Percentiles rank a stretch among this genome's conserved stretches.
These are phyloP conservation scores for Tuber umbilicatum DNA, from an alignment of 495 filamentous ascomycete species.

Conservation along the genomic window DNA sequence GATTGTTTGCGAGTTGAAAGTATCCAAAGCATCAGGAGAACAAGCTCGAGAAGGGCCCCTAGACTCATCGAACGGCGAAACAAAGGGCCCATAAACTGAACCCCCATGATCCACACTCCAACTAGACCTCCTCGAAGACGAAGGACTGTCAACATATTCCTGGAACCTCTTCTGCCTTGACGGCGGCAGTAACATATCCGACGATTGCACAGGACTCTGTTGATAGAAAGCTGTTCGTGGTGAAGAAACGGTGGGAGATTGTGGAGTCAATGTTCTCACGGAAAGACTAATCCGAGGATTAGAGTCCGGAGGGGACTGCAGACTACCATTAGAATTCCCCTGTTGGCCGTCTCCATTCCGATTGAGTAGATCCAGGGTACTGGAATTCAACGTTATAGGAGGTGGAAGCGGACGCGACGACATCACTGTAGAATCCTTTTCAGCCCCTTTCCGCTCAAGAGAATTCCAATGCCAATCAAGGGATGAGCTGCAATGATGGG, in stretches of 20 bases:
- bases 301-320: neutral
- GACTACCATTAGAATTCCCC: neutral
- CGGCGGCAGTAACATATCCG: constrained; percentile 23
- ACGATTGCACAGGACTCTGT: constrained; percentile 19
- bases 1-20: constrained; percentile 69
- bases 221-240: constrained; percentile 17
- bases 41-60: constrained; percentile 33
- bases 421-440: constrained; percentile 15
- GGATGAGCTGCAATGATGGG: neutral
- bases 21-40: constrained; percentile 47
- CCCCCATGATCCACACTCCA: constrained; percentile 57
- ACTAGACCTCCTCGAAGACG: constrained; percentile 56
- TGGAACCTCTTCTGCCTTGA: constrained; percentile 8
- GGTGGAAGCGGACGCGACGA: constrained; percentile 14
- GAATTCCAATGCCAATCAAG: neutral
- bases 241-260: constrained; percentile 8
- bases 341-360: neutral
- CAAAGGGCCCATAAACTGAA: constrained; percentile 49
- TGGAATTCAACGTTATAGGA: constrained; percentile 20
- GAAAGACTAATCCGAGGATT: neutral
- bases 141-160: constrained; percentile 25
- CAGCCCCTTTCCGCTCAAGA: neutral
- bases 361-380: constrained; percentile 16
- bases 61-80: constrained; percentile 48
- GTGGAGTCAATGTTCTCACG: constrained; percentile 11